Evolutionary conservation across 495 filamentous ascomycete genomes (phyloP).

Genomic region (Acidomyces sp.): DNA sequence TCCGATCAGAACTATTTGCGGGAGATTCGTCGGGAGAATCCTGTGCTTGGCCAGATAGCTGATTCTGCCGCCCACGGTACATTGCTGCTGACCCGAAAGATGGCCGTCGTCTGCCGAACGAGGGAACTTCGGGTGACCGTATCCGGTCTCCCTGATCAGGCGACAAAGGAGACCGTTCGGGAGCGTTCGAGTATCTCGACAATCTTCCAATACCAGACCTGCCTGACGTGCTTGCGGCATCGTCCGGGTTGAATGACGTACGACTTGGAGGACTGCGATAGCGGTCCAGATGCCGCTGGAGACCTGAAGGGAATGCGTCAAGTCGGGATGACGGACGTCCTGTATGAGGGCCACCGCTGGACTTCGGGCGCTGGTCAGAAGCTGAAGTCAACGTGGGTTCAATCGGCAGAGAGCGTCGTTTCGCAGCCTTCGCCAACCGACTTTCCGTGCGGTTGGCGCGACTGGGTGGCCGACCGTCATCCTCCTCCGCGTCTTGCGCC

Average conservation of each 20-base stretch:
- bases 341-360: slow-evolving; percentile 10
- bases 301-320: slow-evolving; percentile 2
- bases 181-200: not conserved
- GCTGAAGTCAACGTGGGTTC: not conserved
- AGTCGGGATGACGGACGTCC: slow-evolving; percentile 5
- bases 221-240: slow-evolving; percentile 7
- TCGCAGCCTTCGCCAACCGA: slow-evolving; percentile 4
- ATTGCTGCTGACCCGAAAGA: slow-evolving; percentile 10
- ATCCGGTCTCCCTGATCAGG: slow-evolving; percentile 1
- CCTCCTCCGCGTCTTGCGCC: slow-evolving; percentile 8
- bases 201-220: slow-evolving; percentile 6
- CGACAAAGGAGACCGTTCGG: not conserved
- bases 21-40: slow-evolving; percentile 38
- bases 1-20: slow-evolving; percentile 13
- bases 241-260: not conserved
- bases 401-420: slow-evolving; percentile 13
- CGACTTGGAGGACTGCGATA: not conserved
- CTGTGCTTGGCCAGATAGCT: slow-evolving; percentile 29
- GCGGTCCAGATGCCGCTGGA: slow-evolving; percentile 4
- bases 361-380: slow-evolving; percentile 10
- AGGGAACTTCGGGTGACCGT: slow-evolving; percentile 13
- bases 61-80: slow-evolving; percentile 1
- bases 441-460: slow-evolving; percentile 4
- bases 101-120: slow-evolving; percentile 14
- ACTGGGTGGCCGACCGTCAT: slow-evolving; percentile 2